Conservation (phyloP, 495 filamentous ascomycete species). For the Tetracladium marchalianum region DNA sequence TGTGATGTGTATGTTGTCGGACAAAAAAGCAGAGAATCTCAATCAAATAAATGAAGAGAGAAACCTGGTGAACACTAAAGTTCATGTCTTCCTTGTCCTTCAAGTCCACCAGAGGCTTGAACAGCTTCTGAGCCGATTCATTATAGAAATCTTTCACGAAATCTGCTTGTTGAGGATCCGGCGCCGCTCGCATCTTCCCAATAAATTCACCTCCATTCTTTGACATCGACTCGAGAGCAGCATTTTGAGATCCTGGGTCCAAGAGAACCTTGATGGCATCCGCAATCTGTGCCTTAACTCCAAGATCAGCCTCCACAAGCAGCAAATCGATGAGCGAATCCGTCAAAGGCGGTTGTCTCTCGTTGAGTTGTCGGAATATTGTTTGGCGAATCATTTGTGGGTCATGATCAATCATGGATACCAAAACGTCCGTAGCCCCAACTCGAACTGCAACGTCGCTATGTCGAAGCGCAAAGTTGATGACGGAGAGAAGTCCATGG, state of each 20-base stretch:
- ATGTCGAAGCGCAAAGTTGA: constrained; percentile 83
- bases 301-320: constrained; percentile 81
- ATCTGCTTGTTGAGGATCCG: constrained; percentile 68
- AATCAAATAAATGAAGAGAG: constrained; percentile 80
- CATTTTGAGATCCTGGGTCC: constrained; percentile 57
- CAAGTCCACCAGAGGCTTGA: constrained; percentile 76
- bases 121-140: constrained; percentile 74
- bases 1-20: constrained; percentile 75
- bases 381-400: constrained; percentile 85
- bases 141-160: constrained; percentile 90
- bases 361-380: constrained; percentile 82
- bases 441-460: constrained; percentile 76
- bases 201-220: constrained; percentile 63
- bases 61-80: constrained; percentile 65
- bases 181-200: constrained; percentile 43
- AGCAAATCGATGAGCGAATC: constrained; percentile 92
- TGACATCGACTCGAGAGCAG: constrained; percentile 48
- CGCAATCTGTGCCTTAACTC: constrained; percentile 91
- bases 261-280: constrained; percentile 92
- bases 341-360: constrained; percentile 77
- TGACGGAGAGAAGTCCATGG: constrained; percentile 79
- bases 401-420: constrained; percentile 93
- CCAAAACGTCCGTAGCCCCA: constrained; percentile 87
- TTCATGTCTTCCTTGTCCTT: constrained; percentile 49
- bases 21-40: constrained; percentile 95